These are phyloP conservation scores for Picea sitchensis DNA, from an alignment of 75 land plant genomes.

Conservation along the genomic window DNA sequence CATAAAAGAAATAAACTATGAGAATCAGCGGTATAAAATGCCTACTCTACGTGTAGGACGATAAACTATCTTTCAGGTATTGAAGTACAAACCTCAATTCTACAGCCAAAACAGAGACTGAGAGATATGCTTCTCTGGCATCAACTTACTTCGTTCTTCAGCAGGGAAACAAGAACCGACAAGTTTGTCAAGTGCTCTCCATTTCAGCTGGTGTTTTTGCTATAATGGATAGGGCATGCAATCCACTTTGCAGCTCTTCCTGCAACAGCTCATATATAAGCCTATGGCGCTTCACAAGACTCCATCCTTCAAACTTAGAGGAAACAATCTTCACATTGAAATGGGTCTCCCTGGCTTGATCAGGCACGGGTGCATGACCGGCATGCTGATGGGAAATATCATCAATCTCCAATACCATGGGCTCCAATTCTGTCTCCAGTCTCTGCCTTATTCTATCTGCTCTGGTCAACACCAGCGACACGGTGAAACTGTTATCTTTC, in stretches of 20 bases:
- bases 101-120: too few species aligned
- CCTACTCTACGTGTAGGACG: too few species aligned
- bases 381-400: conserved; percentile 88
- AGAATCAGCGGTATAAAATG: too few species aligned
- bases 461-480: conserved; percentile 9
- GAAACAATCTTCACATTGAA: conserved; percentile 76
- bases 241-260: conserved; percentile 82
- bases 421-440: conserved; percentile 52
- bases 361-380: conserved; percentile 73
- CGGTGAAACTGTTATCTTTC: not conserved
- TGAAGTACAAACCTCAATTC: too few species aligned
- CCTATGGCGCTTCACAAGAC: conserved; percentile 81
- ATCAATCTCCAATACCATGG: conserved; percentile 64
- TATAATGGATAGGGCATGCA: conserved; percentile 85
- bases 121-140: too few species aligned
- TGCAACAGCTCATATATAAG: conserved; percentile 65
- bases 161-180: too few species aligned
- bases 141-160: too few species aligned
- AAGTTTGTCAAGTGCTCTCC: not conserved
- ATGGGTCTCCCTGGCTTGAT: conserved; percentile 73
- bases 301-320: conserved; percentile 65
- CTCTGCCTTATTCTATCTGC: conserved; percentile 59
- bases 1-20: too few species aligned
- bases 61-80: too few species aligned
- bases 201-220: conserved; percentile 82